These are phyloP conservation scores for Leptographium flavum DNA, from an alignment of 2,329 filamentous ascomycete species.

Conservation along the genomic window DNA sequence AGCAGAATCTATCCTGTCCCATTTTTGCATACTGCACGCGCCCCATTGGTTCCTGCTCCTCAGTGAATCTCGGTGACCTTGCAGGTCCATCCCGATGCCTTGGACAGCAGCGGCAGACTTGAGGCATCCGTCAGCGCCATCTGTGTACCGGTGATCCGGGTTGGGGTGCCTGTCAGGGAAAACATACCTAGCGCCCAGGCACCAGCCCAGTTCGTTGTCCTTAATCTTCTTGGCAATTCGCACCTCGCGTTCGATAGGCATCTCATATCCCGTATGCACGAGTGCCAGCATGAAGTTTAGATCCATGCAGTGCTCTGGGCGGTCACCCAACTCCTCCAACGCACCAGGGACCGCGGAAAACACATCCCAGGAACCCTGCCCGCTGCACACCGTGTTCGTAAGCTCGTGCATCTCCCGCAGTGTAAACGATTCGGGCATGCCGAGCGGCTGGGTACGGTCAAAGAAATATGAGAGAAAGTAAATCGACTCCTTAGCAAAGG, in stretches of 20 bases:
- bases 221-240: slow-evolving; percentile 99
- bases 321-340: slow-evolving; percentile 61
- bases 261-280: slow-evolving; percentile 90
- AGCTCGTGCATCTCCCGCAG: slow-evolving; percentile 80
- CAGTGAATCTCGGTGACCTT: slow-evolving; percentile 62
- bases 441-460: slow-evolving; percentile 82
- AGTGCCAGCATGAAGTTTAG: slow-evolving; percentile 92
- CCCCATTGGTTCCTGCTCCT: neutral
- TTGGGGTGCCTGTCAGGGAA: neutral
- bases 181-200: slow-evolving; percentile 80
- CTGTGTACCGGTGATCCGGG: neutral
- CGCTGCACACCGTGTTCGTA: slow-evolving; percentile 70
- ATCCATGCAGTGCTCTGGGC: slow-evolving; percentile 87
- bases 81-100: slow-evolving; percentile 81
- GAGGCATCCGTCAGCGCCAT: neutral
- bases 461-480: slow-evolving; percentile 98
- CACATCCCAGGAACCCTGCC: slow-evolving; percentile 61
- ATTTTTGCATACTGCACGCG: neutral
- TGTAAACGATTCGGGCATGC: slow-evolving; percentile 97
- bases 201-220: slow-evolving; percentile 94
- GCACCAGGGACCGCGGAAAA: slow-evolving; percentile 68
- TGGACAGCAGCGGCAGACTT: slow-evolving; percentile 70
- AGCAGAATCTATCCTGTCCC: neutral
- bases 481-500: slow-evolving; percentile 79
- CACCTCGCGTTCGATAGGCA: slow-evolving; percentile 91